phyloP scores from a whole-genome alignment of 2,329 filamentous ascomycete species.

The Simplicillium aogashimaense region DNA sequence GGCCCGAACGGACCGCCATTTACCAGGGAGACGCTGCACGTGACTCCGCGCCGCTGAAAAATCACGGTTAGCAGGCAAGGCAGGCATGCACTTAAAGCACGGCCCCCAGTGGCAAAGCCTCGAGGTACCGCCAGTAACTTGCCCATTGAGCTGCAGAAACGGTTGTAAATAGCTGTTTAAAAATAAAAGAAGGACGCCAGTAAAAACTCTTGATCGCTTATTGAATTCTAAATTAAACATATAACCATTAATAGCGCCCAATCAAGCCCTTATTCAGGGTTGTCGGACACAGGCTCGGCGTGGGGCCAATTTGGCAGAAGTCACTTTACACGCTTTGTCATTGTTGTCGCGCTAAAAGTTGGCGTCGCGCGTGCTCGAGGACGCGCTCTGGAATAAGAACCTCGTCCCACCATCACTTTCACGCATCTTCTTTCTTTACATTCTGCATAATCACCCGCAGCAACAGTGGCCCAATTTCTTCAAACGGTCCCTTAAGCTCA shows the following conservation, averaged over 20 bases:
- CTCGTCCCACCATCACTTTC: slow-evolving; percentile 16
- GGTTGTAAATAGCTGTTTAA: too few species aligned
- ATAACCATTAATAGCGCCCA: too few species aligned
- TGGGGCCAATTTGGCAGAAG: too few species aligned
- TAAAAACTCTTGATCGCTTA: too few species aligned
- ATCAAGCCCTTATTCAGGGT: background rate
- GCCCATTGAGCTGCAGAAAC: too few species aligned
- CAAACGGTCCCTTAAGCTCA: background rate
- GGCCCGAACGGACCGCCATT: background rate
- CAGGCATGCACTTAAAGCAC: background rate
- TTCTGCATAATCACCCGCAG: slow-evolving; percentile 10
- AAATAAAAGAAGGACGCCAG: too few species aligned
- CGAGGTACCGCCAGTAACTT: background rate
- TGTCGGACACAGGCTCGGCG: background rate
- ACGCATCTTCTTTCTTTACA: slow-evolving; percentile 10
- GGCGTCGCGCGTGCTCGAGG: slow-evolving; percentile 11
- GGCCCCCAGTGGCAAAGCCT: too few species aligned
- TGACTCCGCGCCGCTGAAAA: slow-evolving; percentile 11
- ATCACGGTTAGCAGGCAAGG: background rate
- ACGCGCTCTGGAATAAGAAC: slow-evolving; percentile 23
- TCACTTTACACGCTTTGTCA: slow-evolving; percentile 6
- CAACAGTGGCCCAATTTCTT: slow-evolving; percentile 3
- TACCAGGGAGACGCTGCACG: slow-evolving; percentile 7
- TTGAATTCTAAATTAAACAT: too few species aligned
- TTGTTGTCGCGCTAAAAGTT: slow-evolving; percentile 16